These are phyloP conservation scores for Prunus davidiana DNA, from an alignment of 306 rosid genomes.

Conservation along the genomic window DNA sequence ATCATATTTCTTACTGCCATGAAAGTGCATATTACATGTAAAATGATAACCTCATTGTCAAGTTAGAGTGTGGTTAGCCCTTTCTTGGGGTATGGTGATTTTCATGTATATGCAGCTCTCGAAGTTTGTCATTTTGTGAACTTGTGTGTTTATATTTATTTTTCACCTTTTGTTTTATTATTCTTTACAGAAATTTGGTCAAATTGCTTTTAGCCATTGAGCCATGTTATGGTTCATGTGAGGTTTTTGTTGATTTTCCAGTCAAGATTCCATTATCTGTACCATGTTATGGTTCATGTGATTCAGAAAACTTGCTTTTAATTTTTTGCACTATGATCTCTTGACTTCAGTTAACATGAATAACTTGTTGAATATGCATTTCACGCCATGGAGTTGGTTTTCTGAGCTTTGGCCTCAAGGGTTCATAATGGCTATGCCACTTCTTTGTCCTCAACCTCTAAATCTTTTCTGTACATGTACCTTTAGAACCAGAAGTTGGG, in stretches of 20 bases:
- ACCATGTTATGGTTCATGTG: neutral
- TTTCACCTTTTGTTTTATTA: no score
- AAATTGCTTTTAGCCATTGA: neutral
- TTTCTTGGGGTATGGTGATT: neutral
- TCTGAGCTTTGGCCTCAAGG: neutral
- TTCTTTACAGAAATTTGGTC: neutral
- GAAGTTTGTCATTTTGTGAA: neutral
- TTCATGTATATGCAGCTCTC: neutral
- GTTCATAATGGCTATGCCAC: neutral
- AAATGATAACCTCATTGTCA: neutral
- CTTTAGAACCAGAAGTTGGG: slow-evolving; percentile 53
- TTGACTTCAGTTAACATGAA: neutral
- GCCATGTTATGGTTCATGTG: neutral
- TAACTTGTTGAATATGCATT: neutral
- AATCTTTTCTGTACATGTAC: slow-evolving; percentile 26
- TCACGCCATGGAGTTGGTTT: neutral
- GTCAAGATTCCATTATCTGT: neutral
- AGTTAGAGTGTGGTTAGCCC: neutral
- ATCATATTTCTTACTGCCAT: neutral
- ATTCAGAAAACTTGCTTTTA: neutral
- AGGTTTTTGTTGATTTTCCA: neutral
- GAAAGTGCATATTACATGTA: neutral
- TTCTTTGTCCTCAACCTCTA: neutral
- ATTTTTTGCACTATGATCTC: neutral
- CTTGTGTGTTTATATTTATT: neutral